Percentiles rank a stretch among this genome's conserved stretches.
Conservation (phyloP, 768 basidiomycete species). For the Clitopilus passeckerianus region DNA sequence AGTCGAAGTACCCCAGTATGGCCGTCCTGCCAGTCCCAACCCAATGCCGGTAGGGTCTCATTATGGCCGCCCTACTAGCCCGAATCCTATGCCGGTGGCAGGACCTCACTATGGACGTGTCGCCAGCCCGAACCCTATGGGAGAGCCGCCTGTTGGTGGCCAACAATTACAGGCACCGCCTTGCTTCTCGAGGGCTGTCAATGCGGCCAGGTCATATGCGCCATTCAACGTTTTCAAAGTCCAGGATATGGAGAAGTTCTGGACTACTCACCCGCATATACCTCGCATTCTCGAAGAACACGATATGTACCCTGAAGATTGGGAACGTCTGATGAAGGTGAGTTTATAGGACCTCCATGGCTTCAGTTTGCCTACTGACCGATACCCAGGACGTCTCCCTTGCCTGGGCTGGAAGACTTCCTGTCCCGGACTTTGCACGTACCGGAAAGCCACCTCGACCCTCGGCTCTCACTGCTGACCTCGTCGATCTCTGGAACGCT, state of each 20-base stretch:
- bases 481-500: conserved; percentile 76
- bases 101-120: background rate
- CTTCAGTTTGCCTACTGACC: background rate
- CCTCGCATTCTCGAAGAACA: conserved; percentile 68
- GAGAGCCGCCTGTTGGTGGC: conserved; percentile 17
- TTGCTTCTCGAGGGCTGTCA: conserved; percentile 70
- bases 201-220: conserved; percentile 59
- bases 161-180: conserved; percentile 58
- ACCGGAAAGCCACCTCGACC: conserved; percentile 50
- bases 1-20: conserved; percentile 5
- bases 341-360: conserved; percentile 13
- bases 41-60: conserved; percentile 16
- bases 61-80: too few relatives aligned
- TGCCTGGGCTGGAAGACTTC: conserved; percentile 75
- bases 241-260: conserved; percentile 73
- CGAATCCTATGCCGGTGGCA: background rate
- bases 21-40: conserved; percentile 15
- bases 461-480: conserved; percentile 58
- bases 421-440: conserved; percentile 46
- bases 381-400: conserved; percentile 58
- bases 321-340: conserved; percentile 76
- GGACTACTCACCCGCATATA: conserved; percentile 64
- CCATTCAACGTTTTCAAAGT: conserved; percentile 70
- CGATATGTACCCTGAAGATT: conserved; percentile 75
- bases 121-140: conserved; percentile 26